These are phyloP conservation scores for Xerocomus minutiporus DNA, from an alignment of 1,284 basidiomycete species.

Conservation along the genomic window DNA sequence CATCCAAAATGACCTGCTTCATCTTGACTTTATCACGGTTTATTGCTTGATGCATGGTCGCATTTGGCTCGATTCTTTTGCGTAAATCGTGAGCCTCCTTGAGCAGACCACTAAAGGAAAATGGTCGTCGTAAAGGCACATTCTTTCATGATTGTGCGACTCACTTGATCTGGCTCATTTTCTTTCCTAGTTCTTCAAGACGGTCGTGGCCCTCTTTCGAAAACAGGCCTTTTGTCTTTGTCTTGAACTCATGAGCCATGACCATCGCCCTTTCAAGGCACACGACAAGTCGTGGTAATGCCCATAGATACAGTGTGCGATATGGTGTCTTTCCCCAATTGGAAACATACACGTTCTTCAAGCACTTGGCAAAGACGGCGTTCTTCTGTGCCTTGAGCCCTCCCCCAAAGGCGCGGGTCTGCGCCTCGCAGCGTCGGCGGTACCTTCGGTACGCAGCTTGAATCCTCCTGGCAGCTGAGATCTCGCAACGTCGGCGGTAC, in stretches of 20 bases:
- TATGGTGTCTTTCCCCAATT: conserved; percentile 37
- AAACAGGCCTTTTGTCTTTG: conserved; percentile 33
- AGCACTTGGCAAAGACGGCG: conserved; percentile 34
- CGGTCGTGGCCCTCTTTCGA: conserved; percentile 27
- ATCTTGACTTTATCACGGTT: conserved; percentile 16
- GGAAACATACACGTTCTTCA: conserved; percentile 30
- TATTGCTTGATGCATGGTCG: conserved; percentile 22
- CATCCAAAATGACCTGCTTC: conserved; percentile 22
- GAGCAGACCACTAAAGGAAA: conserved; percentile 17
- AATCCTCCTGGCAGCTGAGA: too few species aligned
- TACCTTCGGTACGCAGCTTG: conserved; percentile 19
- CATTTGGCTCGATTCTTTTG: conserved; percentile 28
- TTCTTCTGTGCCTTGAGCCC: conserved; percentile 25
- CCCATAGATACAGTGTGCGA: conserved; percentile 44
- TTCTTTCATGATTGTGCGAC: too few species aligned
- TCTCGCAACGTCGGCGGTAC: too few species aligned
- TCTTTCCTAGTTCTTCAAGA: conserved; percentile 35
- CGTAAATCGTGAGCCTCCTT: conserved; percentile 24
- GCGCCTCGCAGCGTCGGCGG: conserved; percentile 18
- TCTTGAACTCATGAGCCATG: conserved; percentile 32
- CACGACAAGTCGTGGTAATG: conserved; percentile 45
- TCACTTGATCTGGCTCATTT: conserved; percentile 22
- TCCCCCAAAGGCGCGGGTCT: conserved; percentile 26
- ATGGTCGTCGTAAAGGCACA: neutral
- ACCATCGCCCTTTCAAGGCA: conserved; percentile 40